Base-by-base conservation (phyloP, 768 basidiomycete species). In the Lactarius psammicola region DNA sequence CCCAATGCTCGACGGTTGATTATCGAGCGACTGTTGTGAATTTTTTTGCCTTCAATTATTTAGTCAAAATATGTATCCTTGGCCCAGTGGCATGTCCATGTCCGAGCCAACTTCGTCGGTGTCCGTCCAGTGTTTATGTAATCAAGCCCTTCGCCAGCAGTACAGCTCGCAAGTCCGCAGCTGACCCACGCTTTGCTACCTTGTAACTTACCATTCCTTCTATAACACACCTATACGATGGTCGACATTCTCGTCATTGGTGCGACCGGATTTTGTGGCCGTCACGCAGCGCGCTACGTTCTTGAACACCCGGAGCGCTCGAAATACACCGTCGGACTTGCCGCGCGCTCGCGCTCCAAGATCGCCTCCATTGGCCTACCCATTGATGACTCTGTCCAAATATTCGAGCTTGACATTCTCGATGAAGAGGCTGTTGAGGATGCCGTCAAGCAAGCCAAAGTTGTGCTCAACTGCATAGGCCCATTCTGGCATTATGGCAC, bases 391-490 rank as follows among this genome's bases (percentile, higher is more conserved):
- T 49, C 68, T 15, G 89, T 64, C 74, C 73, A 53, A 68, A 60
- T 78, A 33, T 78, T 86, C 26, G 75, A 84, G 42, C 78, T 90
- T 15, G 90, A 94, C 68, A 84, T 91, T 9, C 79, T 81, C 10
- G 79, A 84, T 10, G 72, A 71, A 5, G 76, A 78, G 13, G 80
- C 85, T 33, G 74, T 94, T 3, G 86, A 88, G 58, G 75, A 71
- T 2, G 83, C 79, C 2, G 87, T 94, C 18, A 81, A 80, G 70
- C 73, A 74, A 20, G 79, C 85, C 6, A 82, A 82, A 55, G 87
- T 94, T 23, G 84, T 95, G 61, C 86, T 94, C 64, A 92, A 90
- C 71, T 78, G 87, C 34, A 84, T 90, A 36, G 92, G 92, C 1
- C 91, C 92, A 2, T 94, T 82, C 73, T 87, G 84, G 82, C 73